phyloP scores from a whole-genome alignment of 176 grass and related monocot species.

The Triticum dicoccoides region DNA sequence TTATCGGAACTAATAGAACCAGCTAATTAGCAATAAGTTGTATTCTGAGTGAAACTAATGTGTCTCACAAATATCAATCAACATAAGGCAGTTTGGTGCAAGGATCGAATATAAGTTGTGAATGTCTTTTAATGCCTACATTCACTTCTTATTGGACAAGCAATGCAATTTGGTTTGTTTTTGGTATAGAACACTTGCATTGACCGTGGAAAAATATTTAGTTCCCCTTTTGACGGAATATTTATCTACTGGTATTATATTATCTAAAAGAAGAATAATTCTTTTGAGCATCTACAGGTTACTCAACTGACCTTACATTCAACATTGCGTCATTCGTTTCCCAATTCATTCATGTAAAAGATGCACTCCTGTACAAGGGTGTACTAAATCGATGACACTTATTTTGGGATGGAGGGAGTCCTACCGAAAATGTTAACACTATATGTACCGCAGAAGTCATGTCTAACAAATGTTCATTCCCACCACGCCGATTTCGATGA shows the following conservation, averaged over 20 bases:
- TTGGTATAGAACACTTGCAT: no score
- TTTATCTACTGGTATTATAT: background rate
- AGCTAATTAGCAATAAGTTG: background rate
- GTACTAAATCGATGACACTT: no score
- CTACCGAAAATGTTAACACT: no score
- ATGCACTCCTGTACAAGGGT: no score
- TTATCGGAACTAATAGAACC: slow-evolving; percentile 16
- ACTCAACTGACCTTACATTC: no score
- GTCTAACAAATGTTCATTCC: background rate
- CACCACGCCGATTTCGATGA: background rate
- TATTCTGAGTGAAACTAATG: background rate
- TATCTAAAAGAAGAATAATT: no score
- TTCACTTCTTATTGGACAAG: slow-evolving; percentile 75
- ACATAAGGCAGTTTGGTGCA: background rate
- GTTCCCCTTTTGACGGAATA: slow-evolving; percentile 4
- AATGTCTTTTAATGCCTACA: slow-evolving; percentile 97
- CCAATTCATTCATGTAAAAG: background rate
- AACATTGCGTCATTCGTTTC: no score
- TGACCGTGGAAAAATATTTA: background rate
- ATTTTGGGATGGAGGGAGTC: no score
- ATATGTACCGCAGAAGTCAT: background rate
- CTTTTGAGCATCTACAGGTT: no score
- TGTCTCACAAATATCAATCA: background rate
- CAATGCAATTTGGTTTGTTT: no score
- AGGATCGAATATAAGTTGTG: slow-evolving; percentile 38